Percentiles rank a stretch among this genome's conserved stretches.
Evolutionary conservation across 1,139 yeast species (phyloP).

Genomic region (Geotrichum europaeum): DNA sequence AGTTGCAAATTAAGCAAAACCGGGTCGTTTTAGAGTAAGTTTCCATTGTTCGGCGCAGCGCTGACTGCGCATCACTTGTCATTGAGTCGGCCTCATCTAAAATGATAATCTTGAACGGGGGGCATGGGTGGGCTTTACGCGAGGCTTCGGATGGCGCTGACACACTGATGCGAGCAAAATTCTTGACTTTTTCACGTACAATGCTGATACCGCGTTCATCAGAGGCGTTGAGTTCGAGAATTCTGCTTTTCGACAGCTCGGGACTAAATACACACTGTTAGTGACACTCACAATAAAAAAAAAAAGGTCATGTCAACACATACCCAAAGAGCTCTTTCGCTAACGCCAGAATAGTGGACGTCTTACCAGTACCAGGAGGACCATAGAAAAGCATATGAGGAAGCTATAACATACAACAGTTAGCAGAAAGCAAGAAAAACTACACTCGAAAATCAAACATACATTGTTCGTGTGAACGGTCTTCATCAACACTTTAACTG

Average conservation of each 20-base stretch:
- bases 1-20: conserved; percentile 89
- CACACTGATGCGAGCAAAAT: conserved; percentile 81
- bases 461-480: conserved; percentile 70
- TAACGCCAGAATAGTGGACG: conserved; percentile 84
- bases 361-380: conserved; percentile 97
- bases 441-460: conserved; percentile 7
- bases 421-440: neutral
- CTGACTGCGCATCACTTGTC: conserved; percentile 98
- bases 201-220: conserved; percentile 94
- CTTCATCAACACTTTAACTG: conserved; percentile 76
- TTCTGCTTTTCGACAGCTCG: conserved; percentile 61
- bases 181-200: conserved; percentile 87
- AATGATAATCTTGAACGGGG: conserved; percentile 81
- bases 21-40: conserved; percentile 86
- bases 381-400: conserved; percentile 97
- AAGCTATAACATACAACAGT: conserved; percentile 1
- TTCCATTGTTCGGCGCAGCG: conserved; percentile 94
- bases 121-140: conserved; percentile 73
- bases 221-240: conserved; percentile 88
- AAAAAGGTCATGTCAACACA: neutral
- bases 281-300: neutral
- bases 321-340: conserved; percentile 74
- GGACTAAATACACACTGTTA: conserved; percentile 20
- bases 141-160: conserved; percentile 73
- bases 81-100: conserved; percentile 96